Evolutionary conservation across 306 rosid genomes (phyloP), one percentile per base, ranked within the genome.

Genomic region (Vigna unguiculata): DNA sequence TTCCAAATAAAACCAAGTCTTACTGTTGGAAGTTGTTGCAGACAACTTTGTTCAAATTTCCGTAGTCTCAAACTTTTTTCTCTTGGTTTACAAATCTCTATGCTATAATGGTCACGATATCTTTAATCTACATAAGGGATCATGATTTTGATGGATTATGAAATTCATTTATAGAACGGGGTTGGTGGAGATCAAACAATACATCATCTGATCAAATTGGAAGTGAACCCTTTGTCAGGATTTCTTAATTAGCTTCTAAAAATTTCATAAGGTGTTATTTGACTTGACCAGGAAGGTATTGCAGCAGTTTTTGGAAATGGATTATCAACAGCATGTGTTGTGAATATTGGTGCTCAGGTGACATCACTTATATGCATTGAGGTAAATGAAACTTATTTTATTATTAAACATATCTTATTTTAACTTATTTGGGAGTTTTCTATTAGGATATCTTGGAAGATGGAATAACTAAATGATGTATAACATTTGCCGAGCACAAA

Each of bases 281-380:
- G 90, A 72, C 52, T 65, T 90, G 90, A 69, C 52, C 90, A 95
- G 98, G 97, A 95, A 86, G 97, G 97, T 78, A 87, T 92, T 72
- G 99, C 99, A 71, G 96, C 97, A 53, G 88, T 93, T 80, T 95
- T 95, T 38, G 99, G 99, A 77, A 95, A 89, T 85, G 99, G 99
- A 74, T 82, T 92, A 77, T 95, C 97, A 76, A 92, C 97, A 14
- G 95, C 97, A 30, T 95, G 99, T 83, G 90, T 90, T 66, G 97
- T 92, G 67, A 92, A 87, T 79, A 89, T 95, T 70, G 97, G 99
- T 79, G 92, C 97, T 80, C 97, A 95, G 72, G 91, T 90, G 85
- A 89, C 97, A 48, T 88, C 99, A 80, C 81, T 95, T 85, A 85
- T 91, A 84, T 95, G 99, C 81, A 76, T 95, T 22, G 99, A 95